Base-by-base conservation (phyloP, 345 rosid species). In the Microthlaspi erraticum region DNA sequence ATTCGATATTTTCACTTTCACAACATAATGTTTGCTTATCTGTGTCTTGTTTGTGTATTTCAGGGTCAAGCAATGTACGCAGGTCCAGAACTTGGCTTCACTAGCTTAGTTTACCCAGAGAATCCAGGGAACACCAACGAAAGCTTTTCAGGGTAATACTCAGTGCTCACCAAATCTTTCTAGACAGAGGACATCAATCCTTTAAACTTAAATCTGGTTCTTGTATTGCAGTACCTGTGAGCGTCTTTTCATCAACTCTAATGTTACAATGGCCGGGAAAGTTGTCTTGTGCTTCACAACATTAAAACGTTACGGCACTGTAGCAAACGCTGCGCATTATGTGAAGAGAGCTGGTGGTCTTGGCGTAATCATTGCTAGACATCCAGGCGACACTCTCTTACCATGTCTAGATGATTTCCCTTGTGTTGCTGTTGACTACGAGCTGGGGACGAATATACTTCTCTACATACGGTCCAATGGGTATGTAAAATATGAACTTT, bases 301-400 rank as follows among this genome's bases (percentile, higher is more conserved):
- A 16, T 39, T 72, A 17, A 36, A 36, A 32, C 37, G 52, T 19
- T 36, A 41, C 18, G 17, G 68, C 5, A 12, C 70, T 9, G 78
- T 73, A 23, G 12, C 62, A 29, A 59, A 33, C 0, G 83, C 81
- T 48, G 83, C 52, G 3, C 7, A 44, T 4, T 7, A 45, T 63
- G 85, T 77, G 18, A 73, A 66, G 65, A 17, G n/a, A 52, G 81
- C 79, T 0, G 85, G 85, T 42, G 85, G 83, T 73, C 79, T 82
- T 18, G 85, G 83, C 1, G 43, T 82, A 34, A 77, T 82, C 18
- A 48, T 76, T 1, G 79, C 83, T 23, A 79, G 55, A 70, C 38
- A 58, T 32, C 73, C 79, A 1, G 58, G 82, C 5, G 0, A 66
- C 31, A 14, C 10, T 58, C 43, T 73, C 1, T 14, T 19, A 38